These are phyloP conservation scores for Stemphylium lycopersici DNA, from an alignment of 2,329 filamentous ascomycete genomes.

Conservation along the genomic window DNA sequence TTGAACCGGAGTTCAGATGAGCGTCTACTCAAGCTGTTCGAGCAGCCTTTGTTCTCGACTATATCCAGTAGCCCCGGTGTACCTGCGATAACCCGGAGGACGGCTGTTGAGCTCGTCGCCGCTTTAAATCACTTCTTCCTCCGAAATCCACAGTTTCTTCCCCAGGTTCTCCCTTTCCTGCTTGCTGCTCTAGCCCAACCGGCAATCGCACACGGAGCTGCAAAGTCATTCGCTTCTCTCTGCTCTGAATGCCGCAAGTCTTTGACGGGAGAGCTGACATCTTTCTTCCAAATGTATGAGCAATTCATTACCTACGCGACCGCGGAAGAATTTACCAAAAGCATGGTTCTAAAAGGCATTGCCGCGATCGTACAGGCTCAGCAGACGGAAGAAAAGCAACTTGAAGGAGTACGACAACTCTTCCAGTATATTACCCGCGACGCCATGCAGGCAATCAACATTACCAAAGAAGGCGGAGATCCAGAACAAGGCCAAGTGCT, in stretches of 20 bases:
- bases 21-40: constrained; percentile 67
- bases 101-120: constrained; percentile 72
- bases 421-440: constrained; percentile 68
- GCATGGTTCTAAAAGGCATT: constrained; percentile 75
- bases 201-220: constrained; percentile 69
- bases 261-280: constrained; percentile 69
- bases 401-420: constrained; percentile 63
- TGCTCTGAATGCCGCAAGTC: constrained; percentile 76
- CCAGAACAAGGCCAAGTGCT: constrained; percentile 51
- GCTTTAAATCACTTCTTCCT: constrained; percentile 79
- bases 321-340: constrained; percentile 72
- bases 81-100: constrained; percentile 68
- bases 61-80: constrained; percentile 56
- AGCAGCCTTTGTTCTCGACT: constrained; percentile 62
- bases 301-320: constrained; percentile 65
- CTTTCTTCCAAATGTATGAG: constrained; percentile 75
- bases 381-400: constrained; percentile 61
- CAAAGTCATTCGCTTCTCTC: constrained; percentile 74
- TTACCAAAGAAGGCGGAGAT: constrained; percentile 42
- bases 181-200: constrained; percentile 71
- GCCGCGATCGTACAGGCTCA: constrained; percentile 77
- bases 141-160: constrained; percentile 69
- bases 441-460: constrained; percentile 50
- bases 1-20: constrained; percentile 65
- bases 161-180: constrained; percentile 73